Conservation (phyloP, 75 land plant genomes). For the Selaginella tamariscina region DNA sequence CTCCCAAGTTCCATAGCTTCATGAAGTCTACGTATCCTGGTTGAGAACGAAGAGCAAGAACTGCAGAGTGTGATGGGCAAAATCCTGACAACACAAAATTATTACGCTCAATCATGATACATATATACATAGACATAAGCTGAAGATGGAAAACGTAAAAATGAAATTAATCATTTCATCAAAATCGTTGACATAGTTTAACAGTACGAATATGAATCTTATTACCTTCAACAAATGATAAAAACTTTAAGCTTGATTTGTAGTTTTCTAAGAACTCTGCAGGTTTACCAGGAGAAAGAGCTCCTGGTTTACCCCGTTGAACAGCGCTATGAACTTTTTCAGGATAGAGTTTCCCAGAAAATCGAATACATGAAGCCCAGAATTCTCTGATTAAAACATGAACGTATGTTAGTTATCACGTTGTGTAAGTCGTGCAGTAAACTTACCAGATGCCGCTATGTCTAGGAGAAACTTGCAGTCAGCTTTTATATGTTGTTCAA, state of each 20-base stretch:
- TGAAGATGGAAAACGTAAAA: too few species aligned
- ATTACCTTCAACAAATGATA: conserved; percentile 75
- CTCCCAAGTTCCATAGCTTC: conserved; percentile 86
- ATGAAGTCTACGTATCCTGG: conserved; percentile 62
- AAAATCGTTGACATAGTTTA: background rate
- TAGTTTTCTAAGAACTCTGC: conserved; percentile 66
- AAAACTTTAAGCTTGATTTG: conserved; percentile 74
- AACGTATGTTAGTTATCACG: background rate
- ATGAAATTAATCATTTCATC: background rate
- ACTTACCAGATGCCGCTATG: conserved; percentile 68
- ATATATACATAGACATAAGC: too few species aligned
- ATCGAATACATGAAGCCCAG: conserved; percentile 90
- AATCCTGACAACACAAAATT: conserved; percentile 36
- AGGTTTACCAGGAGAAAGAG: conserved; percentile 94
- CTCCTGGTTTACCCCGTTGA: conserved; percentile 80
- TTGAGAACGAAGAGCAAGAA: conserved; percentile 51
- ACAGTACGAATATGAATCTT: background rate
- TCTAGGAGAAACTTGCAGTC: conserved; percentile 92
- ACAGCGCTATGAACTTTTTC: conserved; percentile 70
- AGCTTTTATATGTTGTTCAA: conserved; percentile 42
- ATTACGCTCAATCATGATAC: background rate
- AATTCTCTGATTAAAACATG: conserved; percentile 59
- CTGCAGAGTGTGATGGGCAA: conserved; percentile 75
- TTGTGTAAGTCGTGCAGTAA: background rate
- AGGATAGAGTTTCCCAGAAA: conserved; percentile 91